Base-by-base conservation (phyloP, 2,329 filamentous ascomycete genomes). In the Cordyceps fumosorosea region DNA sequence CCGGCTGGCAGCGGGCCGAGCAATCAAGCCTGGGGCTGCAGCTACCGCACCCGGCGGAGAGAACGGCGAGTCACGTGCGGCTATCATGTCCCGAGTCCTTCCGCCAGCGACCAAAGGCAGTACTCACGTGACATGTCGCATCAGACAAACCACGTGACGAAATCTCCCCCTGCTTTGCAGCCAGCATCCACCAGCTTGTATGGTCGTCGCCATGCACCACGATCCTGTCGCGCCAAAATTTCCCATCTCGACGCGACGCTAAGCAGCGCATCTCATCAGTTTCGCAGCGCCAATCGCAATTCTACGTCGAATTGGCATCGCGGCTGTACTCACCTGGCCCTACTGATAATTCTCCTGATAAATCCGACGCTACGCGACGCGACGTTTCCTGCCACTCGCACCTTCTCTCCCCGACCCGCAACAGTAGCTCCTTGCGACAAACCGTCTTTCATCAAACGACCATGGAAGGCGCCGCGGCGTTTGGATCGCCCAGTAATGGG, bases 381-480 rank as follows among this genome's bases (percentile, higher is more conserved):
- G 56, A 56, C 55, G 44, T 18, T 56, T 52, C n/a, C 20, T 45
- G 48, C 52, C 22, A 47, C 34, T 63, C 44, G 63, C 37, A 26
- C 37, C 47, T n/a, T 59, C 67, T 67, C 67, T 67, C 68, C n/a
- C 65, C 52, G 51, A 56, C 53, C 56, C 60, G 63, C 65, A 64
- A 67, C 64, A 66, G 32, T 20, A 58, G 54, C 47, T 29, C 20
- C 56, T 58, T 60, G 62, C 62, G 62, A 58, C 51, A 56, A n/a
- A 55, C 34, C 42, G 24, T 45, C 52, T 48, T 37, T 24, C 60
- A 52, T 57, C 60, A 57, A 51, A 64, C 63, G 63, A 76, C 71
- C 60, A 88, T 88, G 85, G 85, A 87, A 65, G 84, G 84, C 66
- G 78, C 80, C 65, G 74, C 79, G 68, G 82, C 75, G 67, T 85